Evolutionary conservation across 768 basidiomycete species (phyloP).

Genomic region (Chlorophyllum brunneum): DNA sequence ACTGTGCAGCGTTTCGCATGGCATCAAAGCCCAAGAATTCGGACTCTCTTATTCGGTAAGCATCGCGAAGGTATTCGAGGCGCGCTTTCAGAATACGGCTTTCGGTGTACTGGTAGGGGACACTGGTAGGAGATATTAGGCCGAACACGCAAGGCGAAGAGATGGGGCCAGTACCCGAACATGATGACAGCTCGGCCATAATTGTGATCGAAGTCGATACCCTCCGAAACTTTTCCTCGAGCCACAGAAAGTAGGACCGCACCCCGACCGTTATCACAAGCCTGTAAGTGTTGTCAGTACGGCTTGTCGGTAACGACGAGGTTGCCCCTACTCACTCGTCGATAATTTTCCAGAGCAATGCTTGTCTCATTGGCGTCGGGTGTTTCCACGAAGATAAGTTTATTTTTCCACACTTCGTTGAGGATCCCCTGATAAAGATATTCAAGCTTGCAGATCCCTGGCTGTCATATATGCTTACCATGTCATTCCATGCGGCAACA

Average conservation of each 20-base stretch:
- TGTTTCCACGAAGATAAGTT: constrained; percentile 98
- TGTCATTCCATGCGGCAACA: constrained; percentile 99
- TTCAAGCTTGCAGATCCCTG: neutral
- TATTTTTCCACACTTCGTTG: constrained; percentile 99
- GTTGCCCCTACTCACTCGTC: constrained; percentile 52
- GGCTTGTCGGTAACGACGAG: neutral
- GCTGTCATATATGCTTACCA: constrained; percentile 55
- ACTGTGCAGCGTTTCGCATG: constrained; percentile 98
- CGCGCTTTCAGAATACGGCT: constrained; percentile 96
- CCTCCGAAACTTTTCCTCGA: constrained; percentile 98
- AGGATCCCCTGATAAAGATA: constrained; percentile 74
- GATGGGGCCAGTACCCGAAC: constrained; percentile 72
- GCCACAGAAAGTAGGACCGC: constrained; percentile 96
- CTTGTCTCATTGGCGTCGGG: constrained; percentile 99
- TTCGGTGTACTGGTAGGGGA: constrained; percentile 98
- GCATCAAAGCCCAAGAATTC: constrained; percentile 99
- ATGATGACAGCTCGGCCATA: constrained; percentile 99
- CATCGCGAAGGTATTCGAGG: constrained; percentile 95
- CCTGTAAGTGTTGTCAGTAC: constrained; percentile 43
- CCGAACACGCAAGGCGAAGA: constrained; percentile 14
- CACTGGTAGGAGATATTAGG: constrained; percentile 39
- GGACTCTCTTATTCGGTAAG: constrained; percentile 96
- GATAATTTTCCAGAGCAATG: constrained; percentile 95
- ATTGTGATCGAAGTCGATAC: constrained; percentile 99
- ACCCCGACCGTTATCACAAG: constrained; percentile 97